Evolutionary conservation across 306 rosid species (phyloP).

Genomic region (Lathyrus aphaca): DNA sequence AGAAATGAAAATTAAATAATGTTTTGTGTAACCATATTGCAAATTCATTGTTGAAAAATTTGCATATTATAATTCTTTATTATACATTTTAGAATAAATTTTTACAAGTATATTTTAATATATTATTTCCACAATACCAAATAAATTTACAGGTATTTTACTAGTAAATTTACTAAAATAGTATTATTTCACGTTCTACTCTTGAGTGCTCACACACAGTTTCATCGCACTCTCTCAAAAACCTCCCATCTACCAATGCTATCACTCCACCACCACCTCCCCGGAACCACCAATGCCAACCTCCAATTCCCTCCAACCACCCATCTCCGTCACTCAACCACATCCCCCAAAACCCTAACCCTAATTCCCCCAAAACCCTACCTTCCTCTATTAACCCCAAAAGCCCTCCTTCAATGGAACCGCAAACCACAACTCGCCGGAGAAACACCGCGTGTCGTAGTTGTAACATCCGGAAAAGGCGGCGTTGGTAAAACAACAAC

Average conservation of each 20-base stretch:
- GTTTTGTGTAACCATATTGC: too few species aligned
- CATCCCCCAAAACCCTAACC: slow-evolving; percentile 11
- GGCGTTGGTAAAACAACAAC: slow-evolving; percentile 97
- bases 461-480: slow-evolving; percentile 91
- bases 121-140: too few species aligned
- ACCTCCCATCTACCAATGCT: slow-evolving; percentile 9
- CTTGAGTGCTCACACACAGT: too few species aligned
- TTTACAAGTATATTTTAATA: too few species aligned
- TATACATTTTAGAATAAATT: too few species aligned
- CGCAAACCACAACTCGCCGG: slow-evolving; percentile 92
- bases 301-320: slow-evolving; percentile 45
- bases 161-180: too few species aligned
- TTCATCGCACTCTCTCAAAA: neutral
- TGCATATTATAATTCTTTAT: too few species aligned
- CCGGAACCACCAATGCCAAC: slow-evolving; percentile 22
- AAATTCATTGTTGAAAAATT: too few species aligned
- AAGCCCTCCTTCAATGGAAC: slow-evolving; percentile 81
- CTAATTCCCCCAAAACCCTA: slow-evolving; percentile 18
- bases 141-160: too few species aligned
- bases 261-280: slow-evolving; percentile 9
- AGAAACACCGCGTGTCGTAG: slow-evolving; percentile 87
- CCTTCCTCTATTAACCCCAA: neutral
- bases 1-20: too few species aligned
- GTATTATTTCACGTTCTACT: too few species aligned
- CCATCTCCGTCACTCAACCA: slow-evolving; percentile 22